Evolutionary conservation across 1,139 yeast species (phyloP), one percentile per base, ranked within the genome.

Genomic region (Suhomyces anneliseae): DNA sequence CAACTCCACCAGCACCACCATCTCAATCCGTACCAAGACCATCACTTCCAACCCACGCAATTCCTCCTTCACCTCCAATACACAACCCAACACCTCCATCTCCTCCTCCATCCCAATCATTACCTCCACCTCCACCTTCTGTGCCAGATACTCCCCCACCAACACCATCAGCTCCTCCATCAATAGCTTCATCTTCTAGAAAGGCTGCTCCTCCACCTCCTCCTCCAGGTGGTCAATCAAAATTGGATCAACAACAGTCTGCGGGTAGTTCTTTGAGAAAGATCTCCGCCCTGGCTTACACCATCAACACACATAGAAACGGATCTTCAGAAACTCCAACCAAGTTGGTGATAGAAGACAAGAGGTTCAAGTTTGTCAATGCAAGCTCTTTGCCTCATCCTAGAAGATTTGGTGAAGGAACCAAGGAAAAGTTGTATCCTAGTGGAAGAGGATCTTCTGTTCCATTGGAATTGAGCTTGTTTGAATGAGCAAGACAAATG

Each of bases 371-470:
- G 57, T 93, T 92, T 71, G 65, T 70, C 11, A 87, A 88, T 63
- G 77, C 81, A 27, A 69, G 70, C 43, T 85, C 89, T 26, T 73
- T 93, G 44, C 98, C 99, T 0, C 82, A 82, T 57, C 98, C 98
- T 12, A 75, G 98, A 56, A 75, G 81, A 48, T 88, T 87, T 58
- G 84, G 81, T 45, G 86, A 82, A 10, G 65, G 65, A 6, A 60
- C 62, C 29, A 78, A 76, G 45, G 78, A 78, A 48, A 90, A 92
- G 64, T 71, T 90, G 55, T 93, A 93, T 67, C 97, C 97, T 11
- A 89, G 97, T 70, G 98, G 99, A 7, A 80, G 97, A 61, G 99
- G 99, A 2, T 83, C 92, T 31, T 89, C 97, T 32, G 95, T 93
- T 36, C 98, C 98, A 1, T 72, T 93, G 56, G 84, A 90, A 57